Percentiles rank a stretch among this genome's conserved stretches.
phyloP scores from a whole-genome alignment of 2,329 filamentous ascomycete species.

The Aspergillus pseudonomiae region DNA sequence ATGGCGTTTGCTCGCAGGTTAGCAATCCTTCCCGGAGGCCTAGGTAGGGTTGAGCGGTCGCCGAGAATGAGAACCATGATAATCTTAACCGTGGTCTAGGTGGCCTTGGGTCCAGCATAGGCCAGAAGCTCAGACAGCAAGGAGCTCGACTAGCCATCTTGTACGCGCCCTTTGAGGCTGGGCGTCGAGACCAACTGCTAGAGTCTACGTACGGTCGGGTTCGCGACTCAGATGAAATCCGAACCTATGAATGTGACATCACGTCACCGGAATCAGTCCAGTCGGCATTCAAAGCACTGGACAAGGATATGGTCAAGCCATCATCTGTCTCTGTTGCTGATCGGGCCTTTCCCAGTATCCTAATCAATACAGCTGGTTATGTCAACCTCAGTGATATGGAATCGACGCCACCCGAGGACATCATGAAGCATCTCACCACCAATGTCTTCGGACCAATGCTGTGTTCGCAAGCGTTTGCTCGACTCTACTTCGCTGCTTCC shows the following conservation, averaged over 20 bases:
- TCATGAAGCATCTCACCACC: conserved; percentile 46
- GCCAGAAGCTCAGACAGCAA: conserved; percentile 43
- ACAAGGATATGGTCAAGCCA: conserved; percentile 26
- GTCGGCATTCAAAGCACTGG: conserved; percentile 43
- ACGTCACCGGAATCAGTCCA: conserved; percentile 52
- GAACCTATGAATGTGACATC: conserved; percentile 51
- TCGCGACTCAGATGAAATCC: conserved; percentile 26
- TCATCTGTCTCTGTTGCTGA: conserved; percentile 19
- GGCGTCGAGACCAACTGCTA: conserved; percentile 41
- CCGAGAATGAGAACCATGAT: not conserved
- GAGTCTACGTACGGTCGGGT: conserved; percentile 36
- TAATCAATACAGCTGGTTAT: conserved; percentile 50
- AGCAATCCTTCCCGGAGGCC: conserved; percentile 48
- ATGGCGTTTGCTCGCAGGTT: conserved; percentile 45
- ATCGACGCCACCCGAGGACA: conserved; percentile 46
- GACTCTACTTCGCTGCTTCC: conserved; percentile 40
- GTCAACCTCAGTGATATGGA: conserved; percentile 51
- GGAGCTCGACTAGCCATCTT: conserved; percentile 50
- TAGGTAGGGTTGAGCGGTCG: conserved; percentile 35
- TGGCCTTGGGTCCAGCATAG: conserved; percentile 50
- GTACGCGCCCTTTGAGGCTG: conserved; percentile 52
- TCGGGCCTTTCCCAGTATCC: conserved; percentile 40
- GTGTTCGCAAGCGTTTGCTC: conserved; percentile 50
- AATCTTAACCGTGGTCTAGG: conserved; percentile 18
- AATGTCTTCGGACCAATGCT: conserved; percentile 52